phyloP scores from a whole-genome alignment of 2,329 filamentous ascomycete species.

The Lecanicillium sp. region DNA sequence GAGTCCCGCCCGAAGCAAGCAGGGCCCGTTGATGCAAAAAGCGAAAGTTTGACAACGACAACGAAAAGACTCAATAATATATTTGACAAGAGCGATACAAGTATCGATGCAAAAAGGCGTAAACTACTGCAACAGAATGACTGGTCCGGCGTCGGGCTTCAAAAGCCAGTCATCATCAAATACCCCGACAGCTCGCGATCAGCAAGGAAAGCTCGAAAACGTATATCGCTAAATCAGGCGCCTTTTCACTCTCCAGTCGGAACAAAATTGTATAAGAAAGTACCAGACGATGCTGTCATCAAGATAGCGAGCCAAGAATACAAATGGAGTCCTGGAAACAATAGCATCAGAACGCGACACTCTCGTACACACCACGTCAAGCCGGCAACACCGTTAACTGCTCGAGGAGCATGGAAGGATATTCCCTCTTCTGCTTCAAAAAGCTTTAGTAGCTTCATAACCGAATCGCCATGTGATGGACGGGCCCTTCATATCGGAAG shows the following conservation, averaged over 20 bases:
- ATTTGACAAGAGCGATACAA: background rate
- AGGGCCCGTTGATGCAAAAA: background rate
- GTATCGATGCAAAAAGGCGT: conserved; percentile 15
- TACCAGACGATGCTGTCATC: background rate
- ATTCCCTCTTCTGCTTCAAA: conserved; percentile 4
- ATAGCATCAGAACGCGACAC: conserved; percentile 3
- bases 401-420: background rate
- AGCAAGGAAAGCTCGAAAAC: background rate
- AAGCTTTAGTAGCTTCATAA: conserved; percentile 4
- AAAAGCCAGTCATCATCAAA: conserved; percentile 24
- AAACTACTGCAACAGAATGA: conserved; percentile 16
- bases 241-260: background rate
- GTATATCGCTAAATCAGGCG: background rate
- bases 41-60: too few species aligned
- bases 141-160: conserved; percentile 28
- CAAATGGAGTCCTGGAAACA: conserved; percentile 11
- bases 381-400: background rate
- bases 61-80: background rate
- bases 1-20: background rate
- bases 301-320: conserved; percentile 13
- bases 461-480: conserved; percentile 7
- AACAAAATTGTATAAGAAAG: background rate
- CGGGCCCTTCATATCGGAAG: background rate
- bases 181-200: conserved; percentile 14
- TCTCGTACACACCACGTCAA: background rate